Evolutionary conservation across 169 alveolate genomes (phyloP).

Genomic region (Besnoitia besnoiti): DNA sequence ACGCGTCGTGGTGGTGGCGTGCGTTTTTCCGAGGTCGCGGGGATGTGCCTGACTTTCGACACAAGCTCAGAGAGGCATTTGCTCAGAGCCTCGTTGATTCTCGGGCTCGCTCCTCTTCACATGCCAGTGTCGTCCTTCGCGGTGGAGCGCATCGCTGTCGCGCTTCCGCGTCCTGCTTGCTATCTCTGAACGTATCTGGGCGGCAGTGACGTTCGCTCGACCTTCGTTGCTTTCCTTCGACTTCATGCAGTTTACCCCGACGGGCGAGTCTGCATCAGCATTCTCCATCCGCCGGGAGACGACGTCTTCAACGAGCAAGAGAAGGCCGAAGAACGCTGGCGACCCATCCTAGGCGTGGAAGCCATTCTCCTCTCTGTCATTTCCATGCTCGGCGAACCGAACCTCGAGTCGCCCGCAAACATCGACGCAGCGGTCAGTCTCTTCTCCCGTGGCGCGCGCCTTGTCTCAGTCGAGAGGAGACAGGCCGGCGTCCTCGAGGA

Average conservation of each 20-base stretch:
- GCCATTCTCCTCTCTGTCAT: conserved; percentile 94
- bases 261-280: conserved; percentile 97
- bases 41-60: no score
- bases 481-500: no score
- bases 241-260: conserved; percentile 79
- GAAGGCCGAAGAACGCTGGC: conserved; percentile 98
- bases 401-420: conserved; percentile 94
- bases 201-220: neutral
- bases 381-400: conserved; percentile 97
- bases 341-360: conserved; percentile 97
- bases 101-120: neutral
- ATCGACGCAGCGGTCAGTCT: conserved; percentile 76
- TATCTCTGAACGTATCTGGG: neutral
- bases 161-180: neutral
- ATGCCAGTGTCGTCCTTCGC: no score
- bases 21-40: no score
- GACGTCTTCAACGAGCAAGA: conserved; percentile 95
- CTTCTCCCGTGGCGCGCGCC: no score
- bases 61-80: no score
- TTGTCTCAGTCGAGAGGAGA: no score
- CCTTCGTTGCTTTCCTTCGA: neutral
- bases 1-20: no score
- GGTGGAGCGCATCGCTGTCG: no score
- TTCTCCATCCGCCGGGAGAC: conserved; percentile 96
- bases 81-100: neutral